Evolutionary conservation across 768 basidiomycete genomes (phyloP).

Genomic region (Pilatotrama ljubarskyi): DNA sequence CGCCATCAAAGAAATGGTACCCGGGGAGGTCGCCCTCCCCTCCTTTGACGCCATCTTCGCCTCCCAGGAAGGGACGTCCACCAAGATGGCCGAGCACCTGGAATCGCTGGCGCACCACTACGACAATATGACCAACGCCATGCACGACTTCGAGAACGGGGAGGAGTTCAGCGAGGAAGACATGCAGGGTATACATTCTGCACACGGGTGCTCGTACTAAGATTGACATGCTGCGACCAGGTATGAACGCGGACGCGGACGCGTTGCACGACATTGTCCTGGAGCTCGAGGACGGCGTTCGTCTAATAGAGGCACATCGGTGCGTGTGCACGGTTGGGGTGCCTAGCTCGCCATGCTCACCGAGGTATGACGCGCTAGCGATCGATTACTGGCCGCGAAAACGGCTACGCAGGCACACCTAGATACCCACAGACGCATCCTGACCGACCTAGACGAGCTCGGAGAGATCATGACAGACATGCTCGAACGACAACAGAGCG

Average conservation of each 20-base stretch:
- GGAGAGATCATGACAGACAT: constrained; percentile 81
- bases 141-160: constrained; percentile 69
- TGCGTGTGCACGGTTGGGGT: constrained; percentile 36
- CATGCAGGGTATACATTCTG: constrained; percentile 49
- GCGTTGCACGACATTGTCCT: constrained; percentile 74
- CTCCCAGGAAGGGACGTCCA: constrained; percentile 56
- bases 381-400: constrained; percentile 48
- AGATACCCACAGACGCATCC: constrained; percentile 45
- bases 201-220: not conserved
- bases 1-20: constrained; percentile 55
- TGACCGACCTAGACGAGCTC: constrained; percentile 73
- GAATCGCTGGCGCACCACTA: constrained; percentile 76
- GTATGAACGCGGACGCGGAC: constrained; percentile 79
- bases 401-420: constrained; percentile 47
- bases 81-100: constrained; percentile 70
- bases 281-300: constrained; percentile 63
- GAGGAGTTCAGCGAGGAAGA: constrained; percentile 69
- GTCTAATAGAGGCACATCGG: constrained; percentile 57
- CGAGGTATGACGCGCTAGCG: constrained; percentile 38
- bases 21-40: constrained; percentile 36
- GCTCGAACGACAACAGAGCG: constrained; percentile 63
- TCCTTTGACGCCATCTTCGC: constrained; percentile 51
- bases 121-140: constrained; percentile 69
- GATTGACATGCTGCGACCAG: constrained; percentile 37
- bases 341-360: no score